Conservation (phyloP, 768 basidiomycete genomes). For the Mycena metata region DNA sequence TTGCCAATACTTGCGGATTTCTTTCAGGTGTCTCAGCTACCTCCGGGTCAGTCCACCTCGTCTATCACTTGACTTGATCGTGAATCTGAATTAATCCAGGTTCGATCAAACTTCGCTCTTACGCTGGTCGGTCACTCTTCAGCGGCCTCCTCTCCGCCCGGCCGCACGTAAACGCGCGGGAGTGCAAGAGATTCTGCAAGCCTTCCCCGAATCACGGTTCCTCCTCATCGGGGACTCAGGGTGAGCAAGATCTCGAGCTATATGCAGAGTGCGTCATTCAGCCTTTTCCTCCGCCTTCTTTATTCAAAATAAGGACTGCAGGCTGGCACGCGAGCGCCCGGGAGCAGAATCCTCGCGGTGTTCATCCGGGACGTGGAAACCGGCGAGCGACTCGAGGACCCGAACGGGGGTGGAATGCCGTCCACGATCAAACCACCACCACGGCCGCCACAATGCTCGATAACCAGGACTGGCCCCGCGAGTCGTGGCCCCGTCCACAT, state of each 20-base stretch:
- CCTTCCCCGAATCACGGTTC: slow-evolving; percentile 82
- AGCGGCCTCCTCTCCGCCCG: slow-evolving; percentile 86
- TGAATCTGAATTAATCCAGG: slow-evolving; percentile 54
- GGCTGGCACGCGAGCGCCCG: slow-evolving; percentile 77
- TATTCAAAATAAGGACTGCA: slow-evolving; percentile 32
- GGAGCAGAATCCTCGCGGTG: slow-evolving; percentile 80
- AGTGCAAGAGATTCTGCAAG: slow-evolving; percentile 81
- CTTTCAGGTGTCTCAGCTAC: slow-evolving; percentile 76
- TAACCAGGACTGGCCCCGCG: background rate
- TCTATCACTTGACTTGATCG: background rate
- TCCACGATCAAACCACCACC: slow-evolving; percentile 31
- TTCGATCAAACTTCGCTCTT: slow-evolving; percentile 87
- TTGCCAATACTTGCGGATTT: slow-evolving; percentile 85
- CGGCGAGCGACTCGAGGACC: slow-evolving; percentile 67
- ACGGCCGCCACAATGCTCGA: slow-evolving; percentile 29
- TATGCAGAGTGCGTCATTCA: slow-evolving; percentile 71
- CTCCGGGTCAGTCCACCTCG: slow-evolving; percentile 59
- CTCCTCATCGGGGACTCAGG: slow-evolving; percentile 92
- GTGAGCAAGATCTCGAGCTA: slow-evolving; percentile 95
- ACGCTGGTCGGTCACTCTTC: slow-evolving; percentile 86
- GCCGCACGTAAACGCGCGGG: slow-evolving; percentile 86
- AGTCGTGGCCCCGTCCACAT: slow-evolving; percentile 10
- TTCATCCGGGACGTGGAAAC: slow-evolving; percentile 82
- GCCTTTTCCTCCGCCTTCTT: background rate
- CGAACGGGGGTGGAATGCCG: slow-evolving; percentile 67